Evolutionary conservation across 371 early-diverging fungal genomes (phyloP), one percentile per base, ranked within the genome.

Genomic region (Rhizopus arrhizus): DNA sequence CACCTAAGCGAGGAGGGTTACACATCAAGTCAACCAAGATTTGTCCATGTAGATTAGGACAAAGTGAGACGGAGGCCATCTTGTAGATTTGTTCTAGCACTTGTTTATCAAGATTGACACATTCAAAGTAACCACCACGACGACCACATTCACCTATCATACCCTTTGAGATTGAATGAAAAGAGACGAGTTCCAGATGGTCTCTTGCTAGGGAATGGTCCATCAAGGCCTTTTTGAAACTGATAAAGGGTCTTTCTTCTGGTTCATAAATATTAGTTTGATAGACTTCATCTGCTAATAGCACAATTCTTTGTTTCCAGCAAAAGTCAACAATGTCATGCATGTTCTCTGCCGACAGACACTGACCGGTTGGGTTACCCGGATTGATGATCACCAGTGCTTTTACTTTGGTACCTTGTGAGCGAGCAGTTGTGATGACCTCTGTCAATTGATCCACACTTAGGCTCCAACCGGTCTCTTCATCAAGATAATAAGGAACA

Each of bases 71-170:
- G 54, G 95, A 95, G 3, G 95, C 90, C 67, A 97, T 82, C 78
- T 98, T 98, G 80, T 96, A 94, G 47, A 97, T 75, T 68, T 95
- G 85, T 5, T 85, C 93, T 62, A 88, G 70, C 34, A 96, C 87
- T 12, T 80, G 62, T 5, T 70, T 61, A 70, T 92, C 91, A 59
- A 97, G 78, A 53, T 91, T 90, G 45, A 86, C 85, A 64, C 93
- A 93, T 78, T 97, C 99, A 83, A 95, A 94, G 81, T 96, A 98
- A 3, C 98, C 99, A 58, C 98, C 99, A 54, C 99, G 92, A 61
- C 94, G 90, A 46, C 99, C 99, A 72, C 99, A 98, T 70, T 98
- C 99, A 54, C 99, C 99, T 60, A 98, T 74, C 95, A 97, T 91
- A 51, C 99, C 99, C 76, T 98, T 98, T 40, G 96, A 96, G 56